These are phyloP conservation scores for Blastobotrys raffinosifermentans DNA, from an alignment of 1,139 yeast genomes.

Conservation along the genomic window DNA sequence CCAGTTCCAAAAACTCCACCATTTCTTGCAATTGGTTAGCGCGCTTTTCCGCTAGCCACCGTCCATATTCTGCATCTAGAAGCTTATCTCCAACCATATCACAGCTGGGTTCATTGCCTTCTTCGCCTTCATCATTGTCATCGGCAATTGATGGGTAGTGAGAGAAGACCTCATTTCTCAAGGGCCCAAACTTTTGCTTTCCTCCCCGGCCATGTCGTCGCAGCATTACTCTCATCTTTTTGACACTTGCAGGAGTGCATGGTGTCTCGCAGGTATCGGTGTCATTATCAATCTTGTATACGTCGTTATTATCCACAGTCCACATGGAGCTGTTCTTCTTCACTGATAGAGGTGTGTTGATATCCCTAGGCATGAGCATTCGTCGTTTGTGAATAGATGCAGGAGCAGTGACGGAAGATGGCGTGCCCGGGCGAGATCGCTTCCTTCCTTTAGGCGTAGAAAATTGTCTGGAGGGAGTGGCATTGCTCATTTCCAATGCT, in stretches of 20 bases:
- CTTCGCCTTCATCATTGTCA: background rate
- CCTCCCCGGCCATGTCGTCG: conserved; percentile 7
- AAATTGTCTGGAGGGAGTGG: too few species aligned
- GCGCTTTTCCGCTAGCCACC: conserved; percentile 16
- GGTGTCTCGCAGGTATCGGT: background rate
- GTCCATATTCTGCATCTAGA: conserved; percentile 14
- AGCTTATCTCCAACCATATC: conserved; percentile 3
- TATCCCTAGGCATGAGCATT: conserved; percentile 3
- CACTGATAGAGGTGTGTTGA: background rate
- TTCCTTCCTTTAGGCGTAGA: too few species aligned
- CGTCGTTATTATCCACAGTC: background rate
- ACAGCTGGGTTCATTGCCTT: background rate
- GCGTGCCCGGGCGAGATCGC: too few species aligned
- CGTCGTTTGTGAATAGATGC: too few species aligned
- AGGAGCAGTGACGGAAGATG: too few species aligned
- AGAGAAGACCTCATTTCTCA: conserved; percentile 8
- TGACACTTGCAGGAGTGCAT: conserved; percentile 6
- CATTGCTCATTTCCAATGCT: too few species aligned
- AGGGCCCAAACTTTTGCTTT: conserved; percentile 6
- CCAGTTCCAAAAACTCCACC: conserved; percentile 23
- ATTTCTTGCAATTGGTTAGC: conserved; percentile 15
- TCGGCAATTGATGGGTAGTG: conserved; percentile 4
- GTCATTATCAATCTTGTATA: background rate
- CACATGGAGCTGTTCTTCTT: background rate
- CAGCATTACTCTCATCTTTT: conserved; percentile 7